Conservation (phyloP, 495 filamentous ascomycete genomes). For the Glarea lozoyensis region DNA sequence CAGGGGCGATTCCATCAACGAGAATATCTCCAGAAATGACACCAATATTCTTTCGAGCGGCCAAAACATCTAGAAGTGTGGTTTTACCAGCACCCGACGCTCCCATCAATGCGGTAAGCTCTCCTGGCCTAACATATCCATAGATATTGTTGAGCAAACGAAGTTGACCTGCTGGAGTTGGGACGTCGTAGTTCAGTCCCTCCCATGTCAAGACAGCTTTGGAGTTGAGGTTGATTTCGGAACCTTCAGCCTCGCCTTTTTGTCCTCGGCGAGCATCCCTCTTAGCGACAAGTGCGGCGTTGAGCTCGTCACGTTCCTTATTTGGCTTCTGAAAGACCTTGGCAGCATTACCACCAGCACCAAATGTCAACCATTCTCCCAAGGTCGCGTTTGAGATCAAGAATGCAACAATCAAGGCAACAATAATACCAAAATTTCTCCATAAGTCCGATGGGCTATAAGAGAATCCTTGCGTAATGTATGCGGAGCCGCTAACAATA, state of each 20-base stretch:
- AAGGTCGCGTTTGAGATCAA: constrained; percentile 59
- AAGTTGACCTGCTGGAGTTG: constrained; percentile 48
- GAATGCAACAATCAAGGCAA: constrained; percentile 58
- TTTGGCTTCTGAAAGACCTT: constrained; percentile 65
- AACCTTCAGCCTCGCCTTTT: constrained; percentile 41
- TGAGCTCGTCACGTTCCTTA: constrained; percentile 58
- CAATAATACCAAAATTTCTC: constrained; percentile 63
- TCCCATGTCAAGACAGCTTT: constrained; percentile 54
- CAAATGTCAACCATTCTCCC: constrained; percentile 65
- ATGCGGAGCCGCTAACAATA: constrained; percentile 27
- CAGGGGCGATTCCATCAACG: constrained; percentile 65
- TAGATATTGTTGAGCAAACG: constrained; percentile 63
- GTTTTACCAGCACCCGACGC: constrained; percentile 63
- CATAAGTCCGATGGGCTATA: constrained; percentile 54
- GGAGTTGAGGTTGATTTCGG: constrained; percentile 60
- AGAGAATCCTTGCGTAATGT: constrained; percentile 31
- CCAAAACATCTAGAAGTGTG: constrained; percentile 54
- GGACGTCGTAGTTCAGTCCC: constrained; percentile 54
- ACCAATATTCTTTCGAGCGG: constrained; percentile 32
- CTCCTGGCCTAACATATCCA: constrained; percentile 73
- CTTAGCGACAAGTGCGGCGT: constrained; percentile 51
- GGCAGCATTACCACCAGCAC: constrained; percentile 57
- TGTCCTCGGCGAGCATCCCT: constrained; percentile 43
- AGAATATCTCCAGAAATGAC: constrained; percentile 64
- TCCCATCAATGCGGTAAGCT: constrained; percentile 72